Percentiles rank a stretch among this genome's conserved stretches.
phyloP scores from a whole-genome alignment of 1,139 yeast genomes.

The Pichia sp. region DNA sequence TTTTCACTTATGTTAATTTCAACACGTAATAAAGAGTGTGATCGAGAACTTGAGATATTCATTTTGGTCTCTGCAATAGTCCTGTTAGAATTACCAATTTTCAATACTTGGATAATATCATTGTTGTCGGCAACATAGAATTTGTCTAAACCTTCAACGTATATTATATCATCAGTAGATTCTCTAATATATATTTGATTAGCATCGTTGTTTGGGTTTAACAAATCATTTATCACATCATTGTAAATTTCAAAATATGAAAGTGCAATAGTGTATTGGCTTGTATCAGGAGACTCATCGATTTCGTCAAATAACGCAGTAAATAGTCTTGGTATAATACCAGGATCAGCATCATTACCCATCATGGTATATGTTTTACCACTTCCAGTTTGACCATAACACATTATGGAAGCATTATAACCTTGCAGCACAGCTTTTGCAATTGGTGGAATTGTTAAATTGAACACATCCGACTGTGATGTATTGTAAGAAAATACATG shows the following conservation, averaged over 20 bases:
- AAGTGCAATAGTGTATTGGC: constrained; percentile 65
- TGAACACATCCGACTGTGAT: constrained; percentile 60
- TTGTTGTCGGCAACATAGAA: constrained; percentile 56
- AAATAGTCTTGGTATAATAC: constrained; percentile 74
- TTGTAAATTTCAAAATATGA: constrained; percentile 82
- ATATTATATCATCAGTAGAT: constrained; percentile 42
- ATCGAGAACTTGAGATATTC: constrained; percentile 77
- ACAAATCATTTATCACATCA: constrained; percentile 71
- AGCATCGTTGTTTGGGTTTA: constrained; percentile 35
- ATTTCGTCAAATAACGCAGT: constrained; percentile 52
- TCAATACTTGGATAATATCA: constrained; percentile 58
- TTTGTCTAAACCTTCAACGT: constrained; percentile 66
- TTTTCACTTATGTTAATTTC: constrained; percentile 45
- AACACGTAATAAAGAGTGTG: constrained; percentile 73
- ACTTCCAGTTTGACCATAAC: constrained; percentile 89
- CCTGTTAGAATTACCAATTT: constrained; percentile 54
- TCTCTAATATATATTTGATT: constrained; percentile 55
- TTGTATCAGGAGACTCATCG: constrained; percentile 47
- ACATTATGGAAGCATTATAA: constrained; percentile 80
- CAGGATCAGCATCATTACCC: constrained; percentile 52
- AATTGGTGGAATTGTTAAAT: constrained; percentile 54
- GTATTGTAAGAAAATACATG: constrained; percentile 53
- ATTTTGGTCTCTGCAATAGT: constrained; percentile 64
- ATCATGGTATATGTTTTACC: constrained; percentile 89
- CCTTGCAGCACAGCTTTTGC: constrained; percentile 75